Conservation (phyloP, 1,284 basidiomycete genomes). For the Violaceomyces palustris region DNA sequence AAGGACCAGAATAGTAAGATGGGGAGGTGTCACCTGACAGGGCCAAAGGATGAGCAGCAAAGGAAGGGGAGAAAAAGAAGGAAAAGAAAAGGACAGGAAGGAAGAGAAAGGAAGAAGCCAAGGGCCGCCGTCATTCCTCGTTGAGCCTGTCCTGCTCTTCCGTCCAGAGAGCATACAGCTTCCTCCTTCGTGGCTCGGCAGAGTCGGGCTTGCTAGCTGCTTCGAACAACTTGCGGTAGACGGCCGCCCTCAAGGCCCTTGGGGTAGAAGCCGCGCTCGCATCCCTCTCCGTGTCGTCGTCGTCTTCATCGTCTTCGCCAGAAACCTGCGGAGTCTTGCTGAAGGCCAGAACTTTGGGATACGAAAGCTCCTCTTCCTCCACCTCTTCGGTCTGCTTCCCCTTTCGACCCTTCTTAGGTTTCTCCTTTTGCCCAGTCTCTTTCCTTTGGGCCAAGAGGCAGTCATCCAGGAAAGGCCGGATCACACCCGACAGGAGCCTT, state of each 20-base stretch:
- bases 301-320: slow-evolving; percentile 1
- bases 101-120: no score
- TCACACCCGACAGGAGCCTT: slow-evolving; percentile 63
- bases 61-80: no score
- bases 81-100: no score
- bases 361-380: slow-evolving; percentile 10
- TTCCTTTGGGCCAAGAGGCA: slow-evolving; percentile 13
- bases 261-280: slow-evolving; percentile 8
- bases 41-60: no score
- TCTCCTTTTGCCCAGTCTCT: slow-evolving; percentile 7
- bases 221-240: slow-evolving; percentile 68
- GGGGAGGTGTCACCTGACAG: no score
- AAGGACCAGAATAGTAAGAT: no score
- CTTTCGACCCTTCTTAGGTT: slow-evolving; percentile 5
- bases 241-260: slow-evolving; percentile 58
- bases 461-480: slow-evolving; percentile 60
- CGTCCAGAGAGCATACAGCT: slow-evolving; percentile 76
- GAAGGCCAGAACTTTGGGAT: slow-evolving; percentile 17
- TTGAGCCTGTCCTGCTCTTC: slow-evolving; percentile 55
- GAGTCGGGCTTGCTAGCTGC: slow-evolving; percentile 70
- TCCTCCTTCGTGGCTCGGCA: slow-evolving; percentile 71
- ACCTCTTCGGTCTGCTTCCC: slow-evolving; percentile 1
- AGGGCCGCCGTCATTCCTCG: slow-evolving; percentile 21
- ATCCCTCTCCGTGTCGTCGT: slow-evolving; percentile 2
- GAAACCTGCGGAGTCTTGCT: slow-evolving; percentile 19